These are phyloP conservation scores for Hypoxylon rubiginosum DNA, from an alignment of 2,329 filamentous ascomycete species.

Conservation along the genomic window DNA sequence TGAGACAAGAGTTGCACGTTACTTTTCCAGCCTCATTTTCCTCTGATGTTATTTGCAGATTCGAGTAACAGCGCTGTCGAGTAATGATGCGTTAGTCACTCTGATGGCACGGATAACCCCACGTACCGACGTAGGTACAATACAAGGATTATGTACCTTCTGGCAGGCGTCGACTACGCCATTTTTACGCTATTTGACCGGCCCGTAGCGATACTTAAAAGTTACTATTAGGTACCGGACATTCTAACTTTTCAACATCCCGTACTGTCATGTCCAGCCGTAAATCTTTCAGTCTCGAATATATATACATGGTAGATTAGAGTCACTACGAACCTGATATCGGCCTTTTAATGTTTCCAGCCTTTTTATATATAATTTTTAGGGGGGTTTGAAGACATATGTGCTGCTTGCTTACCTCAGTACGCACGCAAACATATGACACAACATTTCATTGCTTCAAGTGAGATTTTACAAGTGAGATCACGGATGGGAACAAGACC, in stretches of 20 bases:
- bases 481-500: no score
- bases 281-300: no score
- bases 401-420: background rate
- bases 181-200: background rate
- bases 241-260: background rate
- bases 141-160: no score
- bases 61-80: background rate
- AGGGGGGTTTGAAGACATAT: no score
- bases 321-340: no score
- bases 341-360: no score
- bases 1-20: background rate
- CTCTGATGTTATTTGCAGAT: conserved; percentile 1
- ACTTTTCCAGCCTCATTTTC: background rate
- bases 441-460: background rate
- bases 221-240: background rate
- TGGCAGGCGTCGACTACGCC: no score
- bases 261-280: no score
- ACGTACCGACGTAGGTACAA: background rate
- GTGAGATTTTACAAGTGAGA: no score
- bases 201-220: background rate
- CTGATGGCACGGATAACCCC: background rate
- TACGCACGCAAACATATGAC: background rate
- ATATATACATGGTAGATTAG: no score
- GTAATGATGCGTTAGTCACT: background rate
- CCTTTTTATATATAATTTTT: no score